Conservation (phyloP, 2,329 filamentous ascomycete genomes). For the Aspergillus thermomutatus region DNA sequence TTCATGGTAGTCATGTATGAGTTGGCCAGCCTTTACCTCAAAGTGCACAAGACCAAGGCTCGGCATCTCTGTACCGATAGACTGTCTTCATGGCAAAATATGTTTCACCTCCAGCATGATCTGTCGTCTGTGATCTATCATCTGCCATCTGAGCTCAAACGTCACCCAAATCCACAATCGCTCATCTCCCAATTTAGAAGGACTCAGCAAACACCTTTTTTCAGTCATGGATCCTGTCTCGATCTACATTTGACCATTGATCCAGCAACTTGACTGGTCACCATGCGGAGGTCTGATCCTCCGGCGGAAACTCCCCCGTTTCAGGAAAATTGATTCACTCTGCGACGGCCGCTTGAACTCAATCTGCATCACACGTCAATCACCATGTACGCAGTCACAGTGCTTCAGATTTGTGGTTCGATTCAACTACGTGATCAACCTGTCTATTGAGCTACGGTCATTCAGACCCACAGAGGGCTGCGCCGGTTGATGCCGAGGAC, state of each 20-base stretch:
- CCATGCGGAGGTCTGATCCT: neutral
- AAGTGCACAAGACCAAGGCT: no score
- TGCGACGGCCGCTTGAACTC: neutral
- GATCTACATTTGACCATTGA: neutral
- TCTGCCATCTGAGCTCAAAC: neutral
- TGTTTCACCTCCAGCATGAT: no score
- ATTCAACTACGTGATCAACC: neutral
- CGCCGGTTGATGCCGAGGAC: neutral
- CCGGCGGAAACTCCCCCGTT: neutral
- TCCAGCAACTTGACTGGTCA: neutral
- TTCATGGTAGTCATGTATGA: no score
- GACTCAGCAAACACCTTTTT: no score
- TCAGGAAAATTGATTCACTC: neutral
- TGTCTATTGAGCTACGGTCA: neutral
- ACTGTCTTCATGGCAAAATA: no score
- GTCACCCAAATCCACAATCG: no score
- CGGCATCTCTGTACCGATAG: no score
- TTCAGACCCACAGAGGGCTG: neutral
- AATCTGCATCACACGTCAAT: no score
- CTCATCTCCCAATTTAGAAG: neutral
- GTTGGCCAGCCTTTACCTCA: no score
- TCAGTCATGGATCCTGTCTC: no score
- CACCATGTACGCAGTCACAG: neutral
- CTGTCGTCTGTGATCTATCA: neutral
- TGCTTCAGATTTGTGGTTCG: neutral